phyloP scores from a whole-genome alignment of 2,329 filamentous ascomycete genomes.

The Ophiognomonia clavigignenti-juglandacearum region DNA sequence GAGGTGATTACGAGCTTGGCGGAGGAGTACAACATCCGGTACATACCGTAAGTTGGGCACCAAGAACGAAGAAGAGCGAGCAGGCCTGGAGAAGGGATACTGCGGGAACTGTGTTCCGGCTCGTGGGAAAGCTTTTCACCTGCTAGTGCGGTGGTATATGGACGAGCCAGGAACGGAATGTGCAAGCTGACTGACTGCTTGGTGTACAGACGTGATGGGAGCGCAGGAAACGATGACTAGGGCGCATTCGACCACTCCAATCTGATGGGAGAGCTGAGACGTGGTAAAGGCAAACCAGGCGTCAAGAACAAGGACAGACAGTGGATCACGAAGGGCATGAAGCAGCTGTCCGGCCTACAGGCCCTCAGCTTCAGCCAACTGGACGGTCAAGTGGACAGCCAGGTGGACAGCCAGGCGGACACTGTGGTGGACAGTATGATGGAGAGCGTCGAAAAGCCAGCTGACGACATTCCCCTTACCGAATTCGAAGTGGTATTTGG shows the following conservation, averaged over 20 bases:
- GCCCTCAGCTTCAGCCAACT: too few species aligned
- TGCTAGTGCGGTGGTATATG: too few species aligned
- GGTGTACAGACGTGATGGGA: constrained; percentile 48
- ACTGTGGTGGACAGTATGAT: not conserved
- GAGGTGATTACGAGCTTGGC: constrained; percentile 57
- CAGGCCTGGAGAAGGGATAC: too few species aligned
- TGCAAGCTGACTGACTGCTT: constrained; percentile 9
- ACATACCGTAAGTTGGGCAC: constrained; percentile 54
- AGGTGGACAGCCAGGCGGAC: not conserved
- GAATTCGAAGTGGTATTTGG: too few species aligned
- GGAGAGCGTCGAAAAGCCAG: not conserved
- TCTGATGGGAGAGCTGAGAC: constrained; percentile 10
- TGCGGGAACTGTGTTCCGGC: not conserved
- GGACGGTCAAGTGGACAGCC: too few species aligned
- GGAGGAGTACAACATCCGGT: constrained; percentile 59
- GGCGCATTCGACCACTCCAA: constrained; percentile 7
- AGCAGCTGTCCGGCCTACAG: not conserved
- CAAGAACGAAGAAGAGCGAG: too few species aligned
- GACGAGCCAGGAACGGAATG: too few species aligned
- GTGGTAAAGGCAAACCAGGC: not conserved
- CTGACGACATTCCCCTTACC: too few species aligned
- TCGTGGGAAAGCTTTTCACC: not conserved
- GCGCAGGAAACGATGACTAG: constrained; percentile 43
- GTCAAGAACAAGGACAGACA: not conserved
- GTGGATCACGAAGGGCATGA: not conserved